Conservation (phyloP, 1,284 basidiomycete genomes). For the Irpex sp. region DNA sequence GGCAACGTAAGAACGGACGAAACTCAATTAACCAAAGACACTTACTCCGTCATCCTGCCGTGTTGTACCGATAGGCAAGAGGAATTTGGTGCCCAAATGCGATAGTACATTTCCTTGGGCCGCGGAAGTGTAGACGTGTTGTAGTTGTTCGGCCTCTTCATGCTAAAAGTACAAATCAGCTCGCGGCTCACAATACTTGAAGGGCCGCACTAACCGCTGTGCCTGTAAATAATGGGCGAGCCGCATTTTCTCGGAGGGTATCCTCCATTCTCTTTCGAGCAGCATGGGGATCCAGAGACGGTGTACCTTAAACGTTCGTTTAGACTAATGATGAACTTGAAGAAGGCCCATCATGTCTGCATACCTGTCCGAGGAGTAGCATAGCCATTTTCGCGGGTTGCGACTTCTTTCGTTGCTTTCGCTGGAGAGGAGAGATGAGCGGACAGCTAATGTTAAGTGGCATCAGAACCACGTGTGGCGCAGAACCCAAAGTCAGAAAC, state of each 20-base stretch:
- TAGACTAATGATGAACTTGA: constrained; percentile 36
- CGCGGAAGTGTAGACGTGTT: constrained; percentile 86
- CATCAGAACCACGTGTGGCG: too few relatives aligned
- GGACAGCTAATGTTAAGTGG: too few relatives aligned
- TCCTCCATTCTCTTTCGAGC: constrained; percentile 67
- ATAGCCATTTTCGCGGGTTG: background rate
- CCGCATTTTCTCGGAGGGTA: constrained; percentile 58
- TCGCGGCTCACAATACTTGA: background rate
- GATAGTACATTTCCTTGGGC: constrained; percentile 70
- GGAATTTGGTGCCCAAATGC: constrained; percentile 72
- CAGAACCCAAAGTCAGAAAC: background rate
- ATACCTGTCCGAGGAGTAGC: background rate
- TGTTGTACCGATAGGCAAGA: constrained; percentile 82
- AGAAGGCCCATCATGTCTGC: too few relatives aligned
- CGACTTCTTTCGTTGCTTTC: too few relatives aligned
- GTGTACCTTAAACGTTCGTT: background rate
- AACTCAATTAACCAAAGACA: background rate
- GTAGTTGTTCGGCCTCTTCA: constrained; percentile 67
- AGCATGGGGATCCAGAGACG: constrained; percentile 24
- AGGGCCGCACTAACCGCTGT: constrained; percentile 43
- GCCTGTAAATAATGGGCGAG: constrained; percentile 65
- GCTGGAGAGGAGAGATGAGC: too few relatives aligned
- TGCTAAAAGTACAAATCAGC: constrained; percentile 26
- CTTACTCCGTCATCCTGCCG: constrained; percentile 64
- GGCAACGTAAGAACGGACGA: background rate